phyloP scores from a whole-genome alignment of 1,284 basidiomycete species.

The Austroboletus novae-zelandiae region DNA sequence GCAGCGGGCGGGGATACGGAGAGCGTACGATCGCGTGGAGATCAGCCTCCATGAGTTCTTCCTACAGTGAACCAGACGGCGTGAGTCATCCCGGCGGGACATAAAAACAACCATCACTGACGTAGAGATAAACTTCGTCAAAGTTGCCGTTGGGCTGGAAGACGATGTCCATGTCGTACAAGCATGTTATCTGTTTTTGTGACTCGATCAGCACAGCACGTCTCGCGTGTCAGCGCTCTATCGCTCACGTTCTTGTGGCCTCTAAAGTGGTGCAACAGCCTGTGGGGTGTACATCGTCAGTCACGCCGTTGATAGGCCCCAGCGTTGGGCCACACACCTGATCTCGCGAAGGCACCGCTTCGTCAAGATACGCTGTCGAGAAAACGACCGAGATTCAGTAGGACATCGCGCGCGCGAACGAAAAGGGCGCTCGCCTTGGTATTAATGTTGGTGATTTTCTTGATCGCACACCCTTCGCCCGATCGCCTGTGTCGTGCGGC shows the following conservation, averaged over 20 bases:
- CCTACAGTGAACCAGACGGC: slow-evolving; percentile 42
- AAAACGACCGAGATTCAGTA: slow-evolving; percentile 1
- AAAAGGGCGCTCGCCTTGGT: slow-evolving; percentile 65
- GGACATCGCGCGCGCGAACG: background rate
- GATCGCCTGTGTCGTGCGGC: slow-evolving; percentile 82
- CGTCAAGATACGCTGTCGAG: slow-evolving; percentile 81
- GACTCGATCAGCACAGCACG: background rate
- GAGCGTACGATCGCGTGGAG: slow-evolving; percentile 87
- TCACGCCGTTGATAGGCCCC: background rate
- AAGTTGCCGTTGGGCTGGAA: slow-evolving; percentile 87
- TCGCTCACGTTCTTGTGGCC: slow-evolving; percentile 89
- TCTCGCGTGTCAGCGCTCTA: too few species aligned
- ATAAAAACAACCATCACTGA: slow-evolving; percentile 36
- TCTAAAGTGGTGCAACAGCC: slow-evolving; percentile 91
- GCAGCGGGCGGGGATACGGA: background rate
- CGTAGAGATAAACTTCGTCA: slow-evolving; percentile 94
- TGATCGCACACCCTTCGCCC: slow-evolving; percentile 90
- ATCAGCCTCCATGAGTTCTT: slow-evolving; percentile 99
- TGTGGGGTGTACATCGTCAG: slow-evolving; percentile 30
- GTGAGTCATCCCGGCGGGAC: background rate
- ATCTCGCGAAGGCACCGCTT: slow-evolving; percentile 94
- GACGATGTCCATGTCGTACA: slow-evolving; percentile 97
- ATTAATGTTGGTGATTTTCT: slow-evolving; percentile 98
- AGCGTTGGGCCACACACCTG: slow-evolving; percentile 52
- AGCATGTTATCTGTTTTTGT: slow-evolving; percentile 70